Evolutionary conservation across 495 filamentous ascomycete genomes (phyloP), one percentile per base, ranked within the genome.

Genomic region (Cenococcum geophilum): DNA sequence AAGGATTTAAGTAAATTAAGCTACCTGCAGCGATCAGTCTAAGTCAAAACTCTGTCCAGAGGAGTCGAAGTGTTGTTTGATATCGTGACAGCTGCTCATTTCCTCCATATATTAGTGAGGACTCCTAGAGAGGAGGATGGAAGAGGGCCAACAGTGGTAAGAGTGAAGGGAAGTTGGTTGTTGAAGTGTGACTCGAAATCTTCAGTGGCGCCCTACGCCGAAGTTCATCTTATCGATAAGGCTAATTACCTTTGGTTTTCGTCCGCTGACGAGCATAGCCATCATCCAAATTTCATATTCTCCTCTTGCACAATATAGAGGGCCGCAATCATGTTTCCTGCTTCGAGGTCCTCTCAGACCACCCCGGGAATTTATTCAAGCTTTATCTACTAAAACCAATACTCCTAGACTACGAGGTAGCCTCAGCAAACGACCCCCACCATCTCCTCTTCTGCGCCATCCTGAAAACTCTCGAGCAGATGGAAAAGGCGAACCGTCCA

Each of bases 281-380:
- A 32, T 32, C 6, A 32, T 32, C 27, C 6, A 32, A 32, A 32
- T 32, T 32, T 3, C 43, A 18, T 18, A 48, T 48, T 2, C 43
- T 48, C 43, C 9, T 48, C 21, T 48, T 48, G 43, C 16, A 32
- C 3, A 32, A 6, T 32, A 32, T 3, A 45, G 14, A 57, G 21
- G 0, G 5, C 34, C 35, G 23, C 22, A 18, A 32, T 3, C 14
- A 64, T 55, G 56, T 37, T 64, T 18, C 50, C 25, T 14, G 18
- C 12, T 45, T n/a, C 54, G n/a, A 52, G 61, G 48, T 63, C 57
- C 58, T 5, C 22, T 61, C 4, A 27, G 60, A n/a, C 55, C 58
- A 10, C 58, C 60, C 32, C 52, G 57, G 43, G 22, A 16, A 11
- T 10, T 18, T 25, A 21, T 51, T 22, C 35, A 37, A 16, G 50